phyloP scores from a whole-genome alignment of 2,329 filamentous ascomycete species.

The Myriangium duriaei region DNA sequence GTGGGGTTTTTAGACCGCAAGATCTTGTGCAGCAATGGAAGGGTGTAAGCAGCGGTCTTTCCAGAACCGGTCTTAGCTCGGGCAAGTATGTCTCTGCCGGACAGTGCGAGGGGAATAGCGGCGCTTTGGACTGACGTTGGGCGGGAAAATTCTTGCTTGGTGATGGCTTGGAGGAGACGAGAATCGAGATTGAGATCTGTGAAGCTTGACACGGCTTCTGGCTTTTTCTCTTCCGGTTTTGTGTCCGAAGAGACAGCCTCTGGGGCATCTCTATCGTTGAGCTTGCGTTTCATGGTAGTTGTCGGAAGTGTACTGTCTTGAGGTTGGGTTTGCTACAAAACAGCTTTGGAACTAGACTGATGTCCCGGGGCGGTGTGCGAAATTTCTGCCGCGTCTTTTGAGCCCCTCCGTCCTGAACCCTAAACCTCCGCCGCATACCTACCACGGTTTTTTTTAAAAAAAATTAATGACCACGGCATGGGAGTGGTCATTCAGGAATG shows the following conservation, averaged over 20 bases:
- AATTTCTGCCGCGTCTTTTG: conserved; percentile 6
- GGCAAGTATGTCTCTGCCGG: conserved; percentile 66
- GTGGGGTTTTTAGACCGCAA: conserved; percentile 62
- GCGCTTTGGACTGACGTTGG: conserved; percentile 83
- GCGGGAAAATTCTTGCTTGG: conserved; percentile 67
- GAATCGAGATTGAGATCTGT: conserved; percentile 68
- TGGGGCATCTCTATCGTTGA: conserved; percentile 36
- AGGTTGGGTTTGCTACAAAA: not conserved
- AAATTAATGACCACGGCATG: too few relatives aligned
- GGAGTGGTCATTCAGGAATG: too few relatives aligned
- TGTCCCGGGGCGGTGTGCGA: conserved; percentile 4
- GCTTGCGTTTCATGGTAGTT: conserved; percentile 34
- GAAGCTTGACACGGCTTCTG: conserved; percentile 44
- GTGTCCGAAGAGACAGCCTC: conserved; percentile 17
- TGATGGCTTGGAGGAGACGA: conserved; percentile 73
- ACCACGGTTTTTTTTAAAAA: too few relatives aligned
- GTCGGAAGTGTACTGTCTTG: conserved; percentile 1
- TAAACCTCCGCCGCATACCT: too few relatives aligned
- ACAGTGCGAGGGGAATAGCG: conserved; percentile 75
- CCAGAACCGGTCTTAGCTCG: conserved; percentile 92
- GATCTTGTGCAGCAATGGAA: conserved; percentile 77
- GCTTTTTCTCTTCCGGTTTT: conserved; percentile 8
- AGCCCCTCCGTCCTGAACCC: too few relatives aligned
- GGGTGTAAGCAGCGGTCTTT: conserved; percentile 90
- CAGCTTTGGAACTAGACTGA: not conserved